Base-by-base conservation (phyloP, 768 basidiomycete genomes). In the Pleurotus tuber-regium region DNA sequence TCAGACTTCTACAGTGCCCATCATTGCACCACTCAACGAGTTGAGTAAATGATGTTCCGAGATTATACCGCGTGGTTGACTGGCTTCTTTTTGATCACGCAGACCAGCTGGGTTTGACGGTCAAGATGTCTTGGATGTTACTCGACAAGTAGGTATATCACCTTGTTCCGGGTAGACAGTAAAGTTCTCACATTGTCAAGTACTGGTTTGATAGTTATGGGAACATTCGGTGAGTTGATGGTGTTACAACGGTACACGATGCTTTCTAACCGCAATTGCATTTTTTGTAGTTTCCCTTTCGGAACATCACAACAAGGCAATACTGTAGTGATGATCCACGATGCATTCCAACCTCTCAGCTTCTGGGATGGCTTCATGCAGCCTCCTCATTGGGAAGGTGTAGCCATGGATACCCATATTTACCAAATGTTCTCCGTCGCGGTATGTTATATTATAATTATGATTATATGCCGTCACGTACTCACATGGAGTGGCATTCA, bases 11-110 rank as follows among this genome's bases (percentile, higher is more conserved):
- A 78, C 81, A 10, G 88, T 89, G 0, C 67, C 87, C 1, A 69
- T 75, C 40, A 91, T 93, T 49, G 86, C 85, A 18, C 82, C 89
- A 1, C 61, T 93, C 59, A 93, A 92, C 58, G 91, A 92, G 88
- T 90, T 55, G 59, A 67, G 62, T 31, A 24, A 26, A 29, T 18
- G 6, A 9, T 25, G 7, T 42, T 36, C 33, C 8, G 14, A 2
- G n/a, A 19, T 30, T 25, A 4, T n/a, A 19, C 31, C 29, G n/a
- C 11, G 18, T 23, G 16, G 12, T 33, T 35, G 10, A 48, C 18
- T 48, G 4, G 46, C 24, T 16, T 46, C 11, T 9, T 19, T 47
- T 28, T 25, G 31, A 40, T 23, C 49, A 19, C 4, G n/a, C 56
- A 90, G 88, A 63, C 89, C 89, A 9, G 86, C 87, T n/a, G 89